Percentiles rank a stretch among this genome's conserved stretches.
These are phyloP conservation scores for Vicia villosa DNA, from an alignment of 306 rosid genomes.

Conservation along the genomic window DNA sequence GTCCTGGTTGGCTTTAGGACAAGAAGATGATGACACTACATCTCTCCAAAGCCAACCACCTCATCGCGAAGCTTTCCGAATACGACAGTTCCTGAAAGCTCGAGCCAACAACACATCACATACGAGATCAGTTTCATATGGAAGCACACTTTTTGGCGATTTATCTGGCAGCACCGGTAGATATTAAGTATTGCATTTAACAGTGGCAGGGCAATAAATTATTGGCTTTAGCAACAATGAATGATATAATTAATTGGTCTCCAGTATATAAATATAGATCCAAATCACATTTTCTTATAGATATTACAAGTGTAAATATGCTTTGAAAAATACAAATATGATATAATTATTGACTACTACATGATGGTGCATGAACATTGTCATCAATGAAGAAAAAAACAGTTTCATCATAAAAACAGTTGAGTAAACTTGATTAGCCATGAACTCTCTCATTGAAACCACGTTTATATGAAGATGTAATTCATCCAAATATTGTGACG, in stretches of 20 bases:
- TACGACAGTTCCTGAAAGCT: constrained; percentile 85
- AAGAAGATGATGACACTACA: constrained; percentile 74
- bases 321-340: no score
- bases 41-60: constrained; percentile 86
- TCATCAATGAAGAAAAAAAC: no score
- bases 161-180: constrained; percentile 80
- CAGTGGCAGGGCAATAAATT: no score
- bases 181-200: no score
- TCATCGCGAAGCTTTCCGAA: constrained; percentile 86
- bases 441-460: constrained; percentile 61
- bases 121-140: constrained; percentile 89
- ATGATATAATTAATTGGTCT: no score
- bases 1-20: no score
- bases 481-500: constrained; percentile 59
- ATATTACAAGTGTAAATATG: no score
- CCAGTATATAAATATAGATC: no score
- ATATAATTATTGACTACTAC: constrained; percentile 11
- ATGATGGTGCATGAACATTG: constrained; percentile 63
- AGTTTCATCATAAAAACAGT: no score
- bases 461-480: constrained; percentile 67
- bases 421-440: constrained; percentile 69
- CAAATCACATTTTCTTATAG: no score
- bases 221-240: no score
- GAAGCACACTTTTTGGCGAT: constrained; percentile 92
- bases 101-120: constrained; percentile 66